Evolutionary conservation across 352 stramenopile species (phyloP).

Genomic region (Salisapilia sapeloensis): DNA sequence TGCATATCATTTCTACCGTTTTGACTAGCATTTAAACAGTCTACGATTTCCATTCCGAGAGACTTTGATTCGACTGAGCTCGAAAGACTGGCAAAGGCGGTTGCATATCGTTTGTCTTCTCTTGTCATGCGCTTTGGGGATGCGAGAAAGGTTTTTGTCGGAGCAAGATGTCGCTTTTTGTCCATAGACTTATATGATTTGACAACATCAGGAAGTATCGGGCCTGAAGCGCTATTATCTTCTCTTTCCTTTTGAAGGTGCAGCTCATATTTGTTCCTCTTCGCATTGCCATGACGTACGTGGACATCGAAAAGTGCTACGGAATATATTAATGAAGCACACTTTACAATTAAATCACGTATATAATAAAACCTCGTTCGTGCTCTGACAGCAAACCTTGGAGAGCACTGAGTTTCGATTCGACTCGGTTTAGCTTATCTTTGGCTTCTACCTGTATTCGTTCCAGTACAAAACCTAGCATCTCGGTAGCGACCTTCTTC

Average conservation of each 20-base stretch:
- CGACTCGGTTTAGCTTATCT: constrained; percentile 15
- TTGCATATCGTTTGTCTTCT: constrained; percentile 12
- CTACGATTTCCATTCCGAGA: constrained; percentile 5
- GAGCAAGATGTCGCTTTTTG: constrained; percentile 3
- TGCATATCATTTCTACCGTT: background rate
- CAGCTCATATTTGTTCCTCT: background rate
- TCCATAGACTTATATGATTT: background rate
- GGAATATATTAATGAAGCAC: background rate
- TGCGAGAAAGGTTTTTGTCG: constrained; percentile 2
- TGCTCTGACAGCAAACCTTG: constrained; percentile 4
- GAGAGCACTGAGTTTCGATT: constrained; percentile 8
- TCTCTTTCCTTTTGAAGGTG: background rate
- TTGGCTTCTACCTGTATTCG: constrained; percentile 25
- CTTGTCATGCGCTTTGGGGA: constrained; percentile 7
- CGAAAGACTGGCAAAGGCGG: constrained; percentile 13
- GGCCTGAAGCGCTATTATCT: background rate
- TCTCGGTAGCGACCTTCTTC: constrained; percentile 28
- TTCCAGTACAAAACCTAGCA: constrained; percentile 25
- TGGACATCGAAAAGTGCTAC: background rate
- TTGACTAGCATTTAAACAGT: background rate
- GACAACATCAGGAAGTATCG: background rate
- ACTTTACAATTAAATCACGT: too few relatives aligned
- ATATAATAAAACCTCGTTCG: background rate
- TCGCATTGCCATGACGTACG: background rate
- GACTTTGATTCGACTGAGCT: constrained; percentile 10